Base-by-base conservation (phyloP, 495 filamentous ascomycete species). In the Trichoderma reesei region DNA sequence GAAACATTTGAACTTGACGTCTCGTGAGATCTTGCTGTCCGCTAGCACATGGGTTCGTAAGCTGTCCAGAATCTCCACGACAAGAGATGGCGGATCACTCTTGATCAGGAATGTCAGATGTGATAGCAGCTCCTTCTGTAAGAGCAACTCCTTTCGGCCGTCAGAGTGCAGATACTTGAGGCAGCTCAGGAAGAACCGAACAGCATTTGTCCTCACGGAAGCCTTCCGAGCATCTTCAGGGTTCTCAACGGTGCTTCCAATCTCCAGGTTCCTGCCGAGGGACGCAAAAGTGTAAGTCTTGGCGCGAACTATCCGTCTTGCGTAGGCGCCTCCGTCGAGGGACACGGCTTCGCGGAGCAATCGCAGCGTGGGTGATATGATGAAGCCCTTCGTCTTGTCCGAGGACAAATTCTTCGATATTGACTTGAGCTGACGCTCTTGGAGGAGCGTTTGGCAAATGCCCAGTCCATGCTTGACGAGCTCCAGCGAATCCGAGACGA, bases 291-390 rank as follows among this genome's bases (percentile, higher is more conserved):
- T 91, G 63, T 84, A 84, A 60, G 87, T 83, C 67, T 89, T 79
- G 20, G 83, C 82, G 34, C 83, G 77, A 69, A 91, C 92, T 34
- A 95, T 75, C 46, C 83, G 80, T 44, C 82, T 84, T 13, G 91
- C 88, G 26, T 88, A 77, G 44, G 83, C 83, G 16, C 91, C 92
- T 7, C 91, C 92, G 75, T 96, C 90, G 68, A 92, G 91, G 37
- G 79, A 83, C 14, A 88, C 82, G 5, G 90, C 79, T 74, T 97
- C 91, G 26, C 84, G 88, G 59, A 97, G 79, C 59, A 97, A 78
- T 64, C 91, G 83, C 54, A 97, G 73, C 48, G 86, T 89, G 0
- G 92, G 90, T 3, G 88, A 91, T 65, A 97, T 92, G 46, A 96
- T 76, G 75, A 89, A 88, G 41, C 92, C 88, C 69, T 93, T 96